These are phyloP conservation scores for Cyberlindnera saturnus DNA, from an alignment of 805 yeast species.

Conservation along the genomic window DNA sequence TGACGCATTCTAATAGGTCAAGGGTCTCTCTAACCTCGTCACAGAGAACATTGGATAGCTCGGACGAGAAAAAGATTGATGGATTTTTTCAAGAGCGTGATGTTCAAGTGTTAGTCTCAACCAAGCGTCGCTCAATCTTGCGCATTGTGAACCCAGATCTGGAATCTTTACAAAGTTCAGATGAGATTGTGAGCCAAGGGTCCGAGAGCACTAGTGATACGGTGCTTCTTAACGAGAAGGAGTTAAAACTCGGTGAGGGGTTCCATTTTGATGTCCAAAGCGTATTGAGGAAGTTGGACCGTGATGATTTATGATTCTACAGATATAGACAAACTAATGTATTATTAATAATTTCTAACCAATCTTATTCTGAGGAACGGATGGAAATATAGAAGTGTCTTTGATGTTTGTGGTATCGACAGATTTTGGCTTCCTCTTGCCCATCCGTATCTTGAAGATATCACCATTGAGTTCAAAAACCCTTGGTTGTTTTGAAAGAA, in stretches of 20 bases:
- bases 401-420: slow-evolving; percentile 22
- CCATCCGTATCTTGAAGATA: slow-evolving; percentile 34
- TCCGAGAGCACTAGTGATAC: not conserved
- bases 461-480: slow-evolving; percentile 31
- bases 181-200: slow-evolving; percentile 9
- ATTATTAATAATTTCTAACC: not conserved
- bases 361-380: slow-evolving; percentile 18
- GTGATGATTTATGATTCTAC: not conserved
- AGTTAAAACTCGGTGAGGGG: not conserved
- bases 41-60: not conserved
- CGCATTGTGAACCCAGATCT: slow-evolving; percentile 59
- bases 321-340: not conserved
- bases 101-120: slow-evolving; percentile 67
- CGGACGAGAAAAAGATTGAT: slow-evolving; percentile 27
- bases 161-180: slow-evolving; percentile 5
- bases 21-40: slow-evolving; percentile 6
- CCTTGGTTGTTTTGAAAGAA: slow-evolving; percentile 29
- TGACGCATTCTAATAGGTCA: slow-evolving; percentile 10
- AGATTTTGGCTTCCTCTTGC: slow-evolving; percentile 17
- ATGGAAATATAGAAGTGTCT: slow-evolving; percentile 29
- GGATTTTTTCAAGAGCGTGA: slow-evolving; percentile 46
- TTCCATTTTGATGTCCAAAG: not conserved
- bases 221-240: not conserved
- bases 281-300: not conserved
- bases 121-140: slow-evolving; percentile 53